Conservation (phyloP, 768 basidiomycete species). For the Naganishia vaughanmartiniae region DNA sequence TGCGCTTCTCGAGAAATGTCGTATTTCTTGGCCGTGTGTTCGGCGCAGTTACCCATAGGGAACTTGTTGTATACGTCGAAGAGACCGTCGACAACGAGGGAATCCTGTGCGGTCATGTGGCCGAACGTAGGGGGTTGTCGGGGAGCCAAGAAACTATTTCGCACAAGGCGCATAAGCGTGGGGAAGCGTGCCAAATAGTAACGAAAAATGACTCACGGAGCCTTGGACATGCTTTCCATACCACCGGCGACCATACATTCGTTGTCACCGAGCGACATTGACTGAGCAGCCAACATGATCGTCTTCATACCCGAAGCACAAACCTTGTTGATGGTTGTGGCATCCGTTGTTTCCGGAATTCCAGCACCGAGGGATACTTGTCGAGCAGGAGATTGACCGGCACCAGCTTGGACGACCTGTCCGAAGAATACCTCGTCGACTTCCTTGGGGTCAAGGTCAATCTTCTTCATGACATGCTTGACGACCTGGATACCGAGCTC, state of each 20-base stretch:
- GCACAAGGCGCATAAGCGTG: background rate
- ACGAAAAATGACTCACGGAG: slow-evolving; percentile 83
- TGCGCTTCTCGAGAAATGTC: slow-evolving; percentile 79
- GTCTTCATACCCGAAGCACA: slow-evolving; percentile 97
- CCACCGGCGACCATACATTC: slow-evolving; percentile 88
- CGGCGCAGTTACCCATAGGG: slow-evolving; percentile 97
- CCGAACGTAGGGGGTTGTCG: slow-evolving; percentile 63
- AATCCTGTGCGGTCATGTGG: slow-evolving; percentile 80
- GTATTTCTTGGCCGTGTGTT: slow-evolving; percentile 76
- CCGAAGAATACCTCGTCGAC: slow-evolving; percentile 98
- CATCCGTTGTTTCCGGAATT: slow-evolving; percentile 76
- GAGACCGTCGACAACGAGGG: slow-evolving; percentile 86
- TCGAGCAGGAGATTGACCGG: slow-evolving; percentile 95
- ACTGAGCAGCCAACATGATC: slow-evolving; percentile 88
- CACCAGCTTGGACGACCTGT: slow-evolving; percentile 95
- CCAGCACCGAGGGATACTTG: slow-evolving; percentile 94
- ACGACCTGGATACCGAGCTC: slow-evolving; percentile 85
- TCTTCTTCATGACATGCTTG: slow-evolving; percentile 81
- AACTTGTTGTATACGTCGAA: slow-evolving; percentile 97
- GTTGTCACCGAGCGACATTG: slow-evolving; percentile 79
- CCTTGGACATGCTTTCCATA: slow-evolving; percentile 99
- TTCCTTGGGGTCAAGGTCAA: slow-evolving; percentile 71
- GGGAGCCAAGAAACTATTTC: slow-evolving; percentile 53
- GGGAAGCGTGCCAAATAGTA: slow-evolving; percentile 66
- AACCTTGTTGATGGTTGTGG: slow-evolving; percentile 99